Conservation (phyloP, 495 filamentous ascomycete genomes). For the Hyaloscypha hepaticicola region DNA sequence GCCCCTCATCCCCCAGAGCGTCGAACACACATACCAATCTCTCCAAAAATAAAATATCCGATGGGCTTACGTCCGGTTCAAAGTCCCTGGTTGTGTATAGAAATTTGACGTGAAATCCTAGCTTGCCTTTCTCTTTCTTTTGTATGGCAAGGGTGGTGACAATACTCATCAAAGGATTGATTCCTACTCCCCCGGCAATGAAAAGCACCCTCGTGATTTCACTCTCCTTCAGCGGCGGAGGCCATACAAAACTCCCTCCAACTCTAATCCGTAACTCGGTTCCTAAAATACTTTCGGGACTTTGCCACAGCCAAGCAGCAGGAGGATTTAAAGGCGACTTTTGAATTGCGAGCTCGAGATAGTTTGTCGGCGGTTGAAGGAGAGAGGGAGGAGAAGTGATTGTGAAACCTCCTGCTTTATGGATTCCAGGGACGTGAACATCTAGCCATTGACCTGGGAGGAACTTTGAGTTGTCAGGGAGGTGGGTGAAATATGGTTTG, state of each 20-base stretch:
- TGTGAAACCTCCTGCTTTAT: slow-evolving; percentile 79
- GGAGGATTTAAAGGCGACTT: slow-evolving; percentile 62
- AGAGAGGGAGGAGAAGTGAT: slow-evolving; percentile 71
- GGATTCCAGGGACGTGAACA: slow-evolving; percentile 64
- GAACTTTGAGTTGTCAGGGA: slow-evolving; percentile 53
- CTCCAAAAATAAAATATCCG: slow-evolving; percentile 45
- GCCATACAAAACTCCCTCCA: slow-evolving; percentile 80
- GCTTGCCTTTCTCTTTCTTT: slow-evolving; percentile 26
- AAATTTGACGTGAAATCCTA: slow-evolving; percentile 44
- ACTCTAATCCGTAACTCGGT: slow-evolving; percentile 63
- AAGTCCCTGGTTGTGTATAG: slow-evolving; percentile 22
- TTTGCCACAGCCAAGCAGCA: slow-evolving; percentile 74
- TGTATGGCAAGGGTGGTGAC: slow-evolving; percentile 36
- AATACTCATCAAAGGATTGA: slow-evolving; percentile 65
- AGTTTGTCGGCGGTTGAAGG: slow-evolving; percentile 36
- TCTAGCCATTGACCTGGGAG: slow-evolving; percentile 92
- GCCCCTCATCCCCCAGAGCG: slow-evolving; percentile 16
- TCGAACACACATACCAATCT: slow-evolving; percentile 40
- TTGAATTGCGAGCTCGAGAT: slow-evolving; percentile 75
- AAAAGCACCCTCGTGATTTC: slow-evolving; percentile 62
- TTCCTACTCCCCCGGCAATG: slow-evolving; percentile 80
- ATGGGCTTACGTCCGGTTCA: slow-evolving; percentile 6
- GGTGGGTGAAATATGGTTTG: neutral
- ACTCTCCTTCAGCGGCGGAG: slow-evolving; percentile 56
- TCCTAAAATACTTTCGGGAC: slow-evolving; percentile 51